Conservation (phyloP, 106 monocot genomes). For the Allium cepa region DNA sequence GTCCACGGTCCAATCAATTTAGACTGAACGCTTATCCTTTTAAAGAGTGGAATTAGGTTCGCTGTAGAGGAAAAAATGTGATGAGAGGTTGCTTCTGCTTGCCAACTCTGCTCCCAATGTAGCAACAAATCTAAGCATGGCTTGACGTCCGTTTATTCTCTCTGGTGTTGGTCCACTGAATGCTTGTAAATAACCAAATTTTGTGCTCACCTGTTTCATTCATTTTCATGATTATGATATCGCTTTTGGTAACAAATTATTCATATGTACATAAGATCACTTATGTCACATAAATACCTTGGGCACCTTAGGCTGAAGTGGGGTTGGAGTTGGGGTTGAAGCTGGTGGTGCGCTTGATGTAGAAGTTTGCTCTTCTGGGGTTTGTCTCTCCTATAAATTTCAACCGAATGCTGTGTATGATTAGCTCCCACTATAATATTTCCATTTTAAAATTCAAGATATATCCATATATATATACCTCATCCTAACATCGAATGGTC, state of each 20-base stretch:
- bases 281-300: too few relatives aligned
- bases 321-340: background rate
- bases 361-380: background rate
- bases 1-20: conserved; percentile 32
- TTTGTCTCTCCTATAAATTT: background rate
- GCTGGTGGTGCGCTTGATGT: background rate
- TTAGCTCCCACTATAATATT: too few relatives aligned
- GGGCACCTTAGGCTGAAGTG: background rate
- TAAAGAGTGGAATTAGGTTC: conserved; percentile 56
- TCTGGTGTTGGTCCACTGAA: conserved; percentile 77
- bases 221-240: too few relatives aligned
- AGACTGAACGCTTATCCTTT: conserved; percentile 45
- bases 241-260: too few relatives aligned
- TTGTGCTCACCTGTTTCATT: conserved; percentile 24
- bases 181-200: conserved; percentile 41
- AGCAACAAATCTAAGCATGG: conserved; percentile 71
- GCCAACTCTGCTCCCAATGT: conserved; percentile 50
- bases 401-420: too few relatives aligned
- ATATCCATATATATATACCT: too few relatives aligned
- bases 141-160: conserved; percentile 69
- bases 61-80: conserved; percentile 46
- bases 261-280: too few relatives aligned
- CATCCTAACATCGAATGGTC: too few relatives aligned
- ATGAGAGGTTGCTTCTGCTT: conserved; percentile 31
- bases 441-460: too few relatives aligned